Base-by-base conservation (phyloP, 371 early-diverging fungal genomes). In the Saksenaea oblongispora region DNA sequence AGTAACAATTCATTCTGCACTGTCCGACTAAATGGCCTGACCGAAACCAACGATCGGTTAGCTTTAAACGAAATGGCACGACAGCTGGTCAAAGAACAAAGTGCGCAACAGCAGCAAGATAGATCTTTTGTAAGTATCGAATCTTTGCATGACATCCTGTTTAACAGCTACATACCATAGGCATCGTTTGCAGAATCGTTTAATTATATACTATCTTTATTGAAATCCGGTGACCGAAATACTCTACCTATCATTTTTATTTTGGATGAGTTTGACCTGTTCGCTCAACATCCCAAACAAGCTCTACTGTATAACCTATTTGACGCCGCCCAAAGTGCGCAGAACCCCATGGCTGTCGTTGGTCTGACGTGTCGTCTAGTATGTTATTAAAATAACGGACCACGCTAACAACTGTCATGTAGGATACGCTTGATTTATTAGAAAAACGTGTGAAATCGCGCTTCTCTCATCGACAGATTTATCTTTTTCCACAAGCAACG, bases 391-490 rank as follows among this genome's bases (percentile, higher is more conserved):
- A n/a, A 17, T 31, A 31, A 34, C 28, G 13, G 27, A 17, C 17
- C n/a, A 37, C 24, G 15, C 31, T 42, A 11, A 61, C 17, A 28
- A 18, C 51, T 28, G 5, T 28, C 13, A 18, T 27, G 11, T 70
- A 91, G 92, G 93, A 97, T 71, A 87, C 90, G 5, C 70, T 95
- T 15, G 90, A 92, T 42, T 67, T 92, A 35, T 63, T 97, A 22
- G 98, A 97, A 73, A 97, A 97, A 67, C 89, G 98, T 9, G 97
- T 97, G 59, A 95, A 95, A 62, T 95, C 96, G 17, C 84, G 98
- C 34, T 97, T 95, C 74, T 95, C 96, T 9, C 95, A 95, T 71
- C 83, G 95, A 15, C 88, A 89, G 41, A 87, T 95, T 18, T 85
- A 87, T 58, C 79, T 91, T 3, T 88, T 85, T 59, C 84, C 89